Base-by-base conservation (phyloP, 306 rosid genomes). In the Pueraria montana region DNA sequence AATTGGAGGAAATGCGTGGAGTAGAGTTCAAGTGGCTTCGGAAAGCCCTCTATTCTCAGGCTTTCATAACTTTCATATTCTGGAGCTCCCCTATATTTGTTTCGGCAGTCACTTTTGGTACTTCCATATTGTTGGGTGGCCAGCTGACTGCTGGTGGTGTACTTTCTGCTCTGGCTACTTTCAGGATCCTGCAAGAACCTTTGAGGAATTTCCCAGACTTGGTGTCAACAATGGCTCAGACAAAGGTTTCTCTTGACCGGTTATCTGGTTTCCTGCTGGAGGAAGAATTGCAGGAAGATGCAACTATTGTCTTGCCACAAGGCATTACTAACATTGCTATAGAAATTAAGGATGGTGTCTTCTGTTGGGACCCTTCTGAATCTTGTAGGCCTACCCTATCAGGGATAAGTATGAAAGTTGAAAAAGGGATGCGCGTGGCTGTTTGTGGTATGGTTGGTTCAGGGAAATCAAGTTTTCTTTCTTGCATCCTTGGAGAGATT, bases 1-100 rank as follows among this genome's bases (percentile, higher is more conserved):
- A 36, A 88, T 83, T 96, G 82, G 98, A 96, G 91, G 97, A 96
- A 48, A 96, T 96, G 98, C 94, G 98, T 1, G 89, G 92, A 40
- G 97, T 94, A 53, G 99, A 96, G 90, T 96, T 90, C 90, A 94
- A 88, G 87, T 96, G 98, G 98, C 97, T 96, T 23, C 80, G 92
- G 66, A 91, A 88, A 88, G 99, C 99, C 53, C 97, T 96, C 66
- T 96, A 94, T 82, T 96, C 99, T 18, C 99, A 96, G 82, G 98
- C 99, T 82, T 96, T 90, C 84, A 96, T 96, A 78, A 96, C 99
- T 73, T 96, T 96, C 88, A 91, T 96, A 82, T 96, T 96, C 88
- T 96, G 99, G 99, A 96, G 98, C 91, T 96, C 99, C 18, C 99
- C 99, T 11, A 96, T 96, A 87, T 96, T 96, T 85, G 99, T 96